Evolutionary conservation across 75 land plant genomes (phyloP).

Genomic region (Pinus albicaulis): DNA sequence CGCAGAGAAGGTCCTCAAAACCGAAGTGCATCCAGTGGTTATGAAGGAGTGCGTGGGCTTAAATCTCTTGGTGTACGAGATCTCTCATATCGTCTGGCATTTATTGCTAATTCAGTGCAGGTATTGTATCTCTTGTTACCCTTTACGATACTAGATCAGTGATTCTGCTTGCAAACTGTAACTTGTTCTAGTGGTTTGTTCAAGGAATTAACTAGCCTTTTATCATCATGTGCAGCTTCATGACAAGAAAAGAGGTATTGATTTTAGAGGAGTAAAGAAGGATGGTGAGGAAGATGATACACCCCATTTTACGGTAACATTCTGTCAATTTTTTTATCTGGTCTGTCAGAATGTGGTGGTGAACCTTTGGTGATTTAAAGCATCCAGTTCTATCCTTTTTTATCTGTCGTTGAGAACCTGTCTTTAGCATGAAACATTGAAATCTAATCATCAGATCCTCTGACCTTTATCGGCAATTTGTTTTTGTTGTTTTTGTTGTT

Average conservation of each 20-base stretch:
- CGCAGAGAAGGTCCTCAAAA: conserved; percentile 64
- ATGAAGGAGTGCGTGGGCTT: conserved; percentile 87
- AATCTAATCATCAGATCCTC: not conserved
- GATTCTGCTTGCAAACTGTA: not conserved
- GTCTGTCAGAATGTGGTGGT: not conserved
- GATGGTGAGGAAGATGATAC: conserved; percentile 78
- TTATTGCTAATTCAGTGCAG: conserved; percentile 98
- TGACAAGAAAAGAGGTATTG: conserved; percentile 72
- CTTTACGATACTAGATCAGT: not conserved
- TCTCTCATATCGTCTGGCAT: conserved; percentile 91
- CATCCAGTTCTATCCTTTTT: not conserved
- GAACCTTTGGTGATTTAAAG: too few species aligned
- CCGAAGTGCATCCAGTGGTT: conserved; percentile 38
- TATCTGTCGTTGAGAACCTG: not conserved
- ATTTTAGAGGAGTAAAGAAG: conserved; percentile 71
- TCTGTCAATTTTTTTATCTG: not conserved
- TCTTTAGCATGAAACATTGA: not conserved
- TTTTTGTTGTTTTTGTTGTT: not conserved
- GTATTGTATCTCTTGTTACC: conserved; percentile 20
- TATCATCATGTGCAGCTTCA: conserved; percentile 39
- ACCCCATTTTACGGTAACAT: conserved; percentile 61
- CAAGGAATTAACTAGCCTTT: not conserved
- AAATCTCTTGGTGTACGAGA: conserved; percentile 94
- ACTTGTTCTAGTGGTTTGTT: not conserved
- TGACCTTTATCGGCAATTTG: not conserved